phyloP scores from a whole-genome alignment of 23 red algal species.

The Gracilaria vermiculophylla region DNA sequence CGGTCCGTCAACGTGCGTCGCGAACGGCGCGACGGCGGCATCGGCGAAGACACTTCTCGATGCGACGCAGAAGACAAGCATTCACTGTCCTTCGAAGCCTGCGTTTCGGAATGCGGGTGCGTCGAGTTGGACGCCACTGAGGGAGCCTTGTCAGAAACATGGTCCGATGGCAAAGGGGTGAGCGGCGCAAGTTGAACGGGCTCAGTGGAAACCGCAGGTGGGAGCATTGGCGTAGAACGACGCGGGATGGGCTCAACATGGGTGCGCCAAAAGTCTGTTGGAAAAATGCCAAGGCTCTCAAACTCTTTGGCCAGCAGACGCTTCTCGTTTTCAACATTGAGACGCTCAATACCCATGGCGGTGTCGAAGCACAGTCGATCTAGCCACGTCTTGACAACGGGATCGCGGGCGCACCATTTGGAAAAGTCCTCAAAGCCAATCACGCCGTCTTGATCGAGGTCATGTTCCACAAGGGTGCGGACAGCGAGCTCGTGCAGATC shows the following conservation, averaged over 20 bases:
- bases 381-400: conserved; percentile 77
- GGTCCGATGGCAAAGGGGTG: neutral
- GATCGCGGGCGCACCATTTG: conserved; percentile 45
- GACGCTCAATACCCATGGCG: conserved; percentile 49
- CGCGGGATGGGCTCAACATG: neutral
- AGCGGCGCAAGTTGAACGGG: neutral
- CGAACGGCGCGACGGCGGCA: neutral
- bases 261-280: conserved; percentile 38
- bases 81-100: neutral
- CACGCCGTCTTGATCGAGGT: conserved; percentile 48
- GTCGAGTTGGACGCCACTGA: conserved; percentile 2
- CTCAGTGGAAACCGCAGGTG: conserved; percentile 31
- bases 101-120: neutral
- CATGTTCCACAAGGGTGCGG: conserved; percentile 32
- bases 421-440: conserved; percentile 87
- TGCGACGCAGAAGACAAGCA: neutral
- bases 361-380: conserved; percentile 47
- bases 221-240: conserved; percentile 23
- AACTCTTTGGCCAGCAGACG: conserved; percentile 77
- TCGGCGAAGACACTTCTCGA: neutral
- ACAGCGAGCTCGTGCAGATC: conserved; percentile 17
- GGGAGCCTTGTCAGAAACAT: neutral
- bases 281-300: conserved; percentile 35
- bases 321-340: conserved; percentile 63
- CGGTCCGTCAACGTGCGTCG: conserved; percentile 38